phyloP scores from a whole-genome alignment of 768 basidiomycete genomes.

The Cystoderma amianthinum region DNA sequence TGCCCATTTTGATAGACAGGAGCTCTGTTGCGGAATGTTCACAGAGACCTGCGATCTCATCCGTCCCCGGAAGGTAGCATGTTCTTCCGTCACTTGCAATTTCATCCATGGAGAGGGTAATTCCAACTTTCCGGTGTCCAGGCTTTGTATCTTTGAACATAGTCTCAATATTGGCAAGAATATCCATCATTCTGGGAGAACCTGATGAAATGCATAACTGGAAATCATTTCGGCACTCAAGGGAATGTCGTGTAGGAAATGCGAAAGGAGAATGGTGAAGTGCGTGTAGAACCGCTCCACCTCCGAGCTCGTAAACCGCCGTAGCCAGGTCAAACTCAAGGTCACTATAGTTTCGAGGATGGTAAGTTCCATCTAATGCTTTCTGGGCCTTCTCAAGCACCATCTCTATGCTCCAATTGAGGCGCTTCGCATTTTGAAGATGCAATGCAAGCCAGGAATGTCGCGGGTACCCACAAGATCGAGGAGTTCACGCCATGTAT shows the following conservation, averaged over 20 bases:
- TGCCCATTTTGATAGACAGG: slow-evolving; percentile 10
- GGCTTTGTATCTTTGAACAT: slow-evolving; percentile 10
- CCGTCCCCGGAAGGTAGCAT: slow-evolving; percentile 14
- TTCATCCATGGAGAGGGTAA: slow-evolving; percentile 17
- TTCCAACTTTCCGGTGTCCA: slow-evolving; percentile 5
- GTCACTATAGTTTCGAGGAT: slow-evolving; percentile 10
- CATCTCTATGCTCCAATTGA: slow-evolving; percentile 7
- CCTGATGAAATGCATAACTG: slow-evolving; percentile 10
- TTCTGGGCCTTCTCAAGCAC: slow-evolving; percentile 10
- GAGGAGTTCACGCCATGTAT: slow-evolving; percentile 6
- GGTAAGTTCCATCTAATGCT: slow-evolving; percentile 12
- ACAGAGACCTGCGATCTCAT: slow-evolving; percentile 18
- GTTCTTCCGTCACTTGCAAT: slow-evolving; percentile 12
- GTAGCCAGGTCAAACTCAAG: slow-evolving; percentile 16
- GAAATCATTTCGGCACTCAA: slow-evolving; percentile 9
- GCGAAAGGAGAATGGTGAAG: slow-evolving; percentile 14
- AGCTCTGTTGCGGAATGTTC: slow-evolving; percentile 11
- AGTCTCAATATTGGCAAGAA: slow-evolving; percentile 17
- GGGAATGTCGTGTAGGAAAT: slow-evolving; percentile 12
- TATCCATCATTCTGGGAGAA: slow-evolving; percentile 7
- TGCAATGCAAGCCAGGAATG: slow-evolving; percentile 17
- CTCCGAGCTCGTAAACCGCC: slow-evolving; percentile 18
- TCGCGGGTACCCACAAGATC: slow-evolving; percentile 9
- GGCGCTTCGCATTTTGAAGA: slow-evolving; percentile 13
- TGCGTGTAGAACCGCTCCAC: slow-evolving; percentile 18